Base-by-base conservation (phyloP, 1,284 basidiomycete species). In the Salmacisia buchloeana region DNA sequence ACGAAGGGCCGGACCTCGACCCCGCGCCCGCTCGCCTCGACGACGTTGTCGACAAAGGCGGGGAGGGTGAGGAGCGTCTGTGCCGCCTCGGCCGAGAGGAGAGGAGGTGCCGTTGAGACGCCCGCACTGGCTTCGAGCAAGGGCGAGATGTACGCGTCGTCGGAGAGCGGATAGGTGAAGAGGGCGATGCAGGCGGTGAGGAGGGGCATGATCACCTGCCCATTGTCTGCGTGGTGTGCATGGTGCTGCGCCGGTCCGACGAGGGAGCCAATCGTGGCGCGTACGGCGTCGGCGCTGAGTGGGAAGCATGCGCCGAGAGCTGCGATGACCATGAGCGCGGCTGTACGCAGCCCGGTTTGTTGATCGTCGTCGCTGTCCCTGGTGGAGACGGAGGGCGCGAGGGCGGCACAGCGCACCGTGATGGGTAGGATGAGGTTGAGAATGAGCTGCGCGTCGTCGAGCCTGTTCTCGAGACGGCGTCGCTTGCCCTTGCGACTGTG, bases 401-500 rank as follows among this genome's bases (percentile, higher is more conserved):
- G 27, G 31, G 49, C 25, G 49, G 49, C 49, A n/a, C 49, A 54
- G 10, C 49, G 49, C 3, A 81, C 69, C 2, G 80, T 70, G 6
- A 75, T 76, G 13, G 81, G 77, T 3, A 82, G 73, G 5, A 83
- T 69, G 4, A 80, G 67, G 0, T 78, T 71, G 27, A 81, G 70
- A 15, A 73, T 63, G 0, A 70, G 61, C 63, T 78, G 74, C 2
- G 69, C 72, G 57, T 73, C 69, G 54, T 68, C 70, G 29, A 69
- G 66, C 7, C 59, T 29, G 23, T 36, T 41, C 13, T 46, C 56
- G 12, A 34, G 34, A 3, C 60, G 52, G 49, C 61, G 29, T 64
- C 49, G 61, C 66, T 69, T 46, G 60, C 59, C 35, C 72, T 58
- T 57, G 65, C 31, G 67, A 64, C 52, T 45, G 68, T 41, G 61